Conservation (phyloP, 139 green algal genomes). For the Asterochloris sp. region DNA sequence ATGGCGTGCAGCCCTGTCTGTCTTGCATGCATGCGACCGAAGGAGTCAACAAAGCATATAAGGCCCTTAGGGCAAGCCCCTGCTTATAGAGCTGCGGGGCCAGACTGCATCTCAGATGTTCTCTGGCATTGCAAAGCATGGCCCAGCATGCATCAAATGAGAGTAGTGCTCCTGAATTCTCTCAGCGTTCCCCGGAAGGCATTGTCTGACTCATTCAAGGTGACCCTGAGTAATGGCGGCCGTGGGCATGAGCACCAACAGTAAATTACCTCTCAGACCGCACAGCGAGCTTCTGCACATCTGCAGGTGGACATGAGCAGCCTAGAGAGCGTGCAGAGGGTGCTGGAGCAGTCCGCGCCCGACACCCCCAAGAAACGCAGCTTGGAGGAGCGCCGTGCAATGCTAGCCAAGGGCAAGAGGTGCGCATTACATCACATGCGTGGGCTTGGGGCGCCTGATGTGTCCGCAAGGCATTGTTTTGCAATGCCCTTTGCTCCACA, state of each 20-base stretch:
- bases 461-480: background rate
- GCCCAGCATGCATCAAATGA: too few relatives aligned
- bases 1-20: too few relatives aligned
- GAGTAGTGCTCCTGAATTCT: too few relatives aligned
- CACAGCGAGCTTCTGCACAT: background rate
- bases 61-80: too few relatives aligned
- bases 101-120: too few relatives aligned
- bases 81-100: too few relatives aligned
- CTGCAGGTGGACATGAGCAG: slow-evolving; percentile 21
- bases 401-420: slow-evolving; percentile 14
- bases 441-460: background rate
- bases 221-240: background rate
- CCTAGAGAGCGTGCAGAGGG: slow-evolving; percentile 3
- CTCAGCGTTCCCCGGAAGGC: background rate
- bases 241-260: background rate
- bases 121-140: too few relatives aligned
- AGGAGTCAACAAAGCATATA: too few relatives aligned
- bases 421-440: background rate
- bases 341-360: slow-evolving; percentile 17
- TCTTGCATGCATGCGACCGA: too few relatives aligned
- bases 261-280: too few relatives aligned
- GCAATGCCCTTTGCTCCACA: background rate
- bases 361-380: slow-evolving; percentile 15
- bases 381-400: background rate
- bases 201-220: background rate